These are phyloP conservation scores for Backusella mclennaniae DNA, from an alignment of 192 early-diverging fungal genomes.

Conservation along the genomic window DNA sequence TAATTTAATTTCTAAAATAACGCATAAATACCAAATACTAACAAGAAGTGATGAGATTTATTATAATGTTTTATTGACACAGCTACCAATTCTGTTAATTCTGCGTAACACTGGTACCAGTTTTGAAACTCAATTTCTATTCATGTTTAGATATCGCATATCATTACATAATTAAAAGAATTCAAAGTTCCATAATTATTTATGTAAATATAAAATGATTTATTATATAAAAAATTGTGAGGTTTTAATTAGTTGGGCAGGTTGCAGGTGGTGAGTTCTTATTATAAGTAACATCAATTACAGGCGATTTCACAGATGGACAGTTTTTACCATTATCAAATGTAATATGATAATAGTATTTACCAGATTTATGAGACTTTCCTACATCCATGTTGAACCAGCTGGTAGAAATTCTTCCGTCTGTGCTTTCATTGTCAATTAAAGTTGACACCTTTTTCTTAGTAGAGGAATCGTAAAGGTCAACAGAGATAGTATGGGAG, in stretches of 20 bases:
- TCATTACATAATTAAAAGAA: not conserved
- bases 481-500: not conserved
- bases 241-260: not conserved
- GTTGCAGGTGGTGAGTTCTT: slow-evolving; percentile 5
- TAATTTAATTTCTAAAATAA: not conserved
- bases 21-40: not conserved
- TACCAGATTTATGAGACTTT: slow-evolving; percentile 1
- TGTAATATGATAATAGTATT: not conserved
- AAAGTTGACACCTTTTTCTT: not conserved
- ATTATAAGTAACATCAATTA: slow-evolving; percentile 8
- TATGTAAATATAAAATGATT: not conserved
- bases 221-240: not conserved
- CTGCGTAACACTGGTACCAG: not conserved
- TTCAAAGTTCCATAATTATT: not conserved
- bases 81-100: not conserved
- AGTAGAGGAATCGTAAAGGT: not conserved
- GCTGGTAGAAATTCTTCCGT: not conserved
- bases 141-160: not conserved
- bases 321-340: slow-evolving; percentile 8
- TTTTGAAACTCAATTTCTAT: not conserved
- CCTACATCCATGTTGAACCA: slow-evolving; percentile 8
- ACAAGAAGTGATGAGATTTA: not conserved
- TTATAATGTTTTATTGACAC: not conserved
- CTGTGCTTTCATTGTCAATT: not conserved
- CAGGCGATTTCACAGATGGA: not conserved